phyloP scores from a whole-genome alignment of 2,329 filamentous ascomycete species.

The Fusarium avenaceum region DNA sequence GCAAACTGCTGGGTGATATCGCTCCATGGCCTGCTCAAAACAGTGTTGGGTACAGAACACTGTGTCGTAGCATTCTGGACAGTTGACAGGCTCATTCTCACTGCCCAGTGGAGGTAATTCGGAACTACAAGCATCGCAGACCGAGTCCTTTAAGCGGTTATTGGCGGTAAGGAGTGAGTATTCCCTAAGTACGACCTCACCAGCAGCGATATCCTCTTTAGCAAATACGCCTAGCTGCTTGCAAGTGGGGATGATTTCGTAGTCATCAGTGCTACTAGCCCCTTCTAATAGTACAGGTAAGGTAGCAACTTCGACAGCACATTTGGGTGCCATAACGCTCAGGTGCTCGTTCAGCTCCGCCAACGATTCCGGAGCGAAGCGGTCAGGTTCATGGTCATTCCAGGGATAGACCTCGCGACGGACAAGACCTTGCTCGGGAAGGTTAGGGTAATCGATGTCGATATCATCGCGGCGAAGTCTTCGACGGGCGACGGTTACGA shows the following conservation, averaged over 20 bases:
- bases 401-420: slow-evolving; percentile 79
- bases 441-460: slow-evolving; percentile 61
- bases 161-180: slow-evolving; percentile 90
- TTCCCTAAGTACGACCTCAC: slow-evolving; percentile 83
- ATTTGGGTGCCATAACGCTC: slow-evolving; percentile 79
- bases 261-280: slow-evolving; percentile 64
- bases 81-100: slow-evolving; percentile 64
- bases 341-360: slow-evolving; percentile 79
- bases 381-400: slow-evolving; percentile 77
- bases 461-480: slow-evolving; percentile 62
- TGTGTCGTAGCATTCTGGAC: slow-evolving; percentile 73
- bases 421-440: slow-evolving; percentile 78
- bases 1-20: slow-evolving; percentile 75
- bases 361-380: slow-evolving; percentile 77
- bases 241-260: slow-evolving; percentile 69
- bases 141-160: slow-evolving; percentile 85
- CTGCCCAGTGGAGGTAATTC: slow-evolving; percentile 73
- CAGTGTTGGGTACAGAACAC: slow-evolving; percentile 75
- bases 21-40: slow-evolving; percentile 67
- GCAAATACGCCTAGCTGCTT: slow-evolving; percentile 93
- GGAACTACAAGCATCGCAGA: slow-evolving; percentile 90
- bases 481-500: slow-evolving; percentile 66
- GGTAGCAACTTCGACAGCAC: slow-evolving; percentile 81
- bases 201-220: slow-evolving; percentile 80
- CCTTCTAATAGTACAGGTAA: slow-evolving; percentile 78